Evolutionary conservation across 192 early-diverging fungal species (phyloP), one percentile per base, ranked within the genome.

Genomic region (Geranomyces michiganensis): DNA sequence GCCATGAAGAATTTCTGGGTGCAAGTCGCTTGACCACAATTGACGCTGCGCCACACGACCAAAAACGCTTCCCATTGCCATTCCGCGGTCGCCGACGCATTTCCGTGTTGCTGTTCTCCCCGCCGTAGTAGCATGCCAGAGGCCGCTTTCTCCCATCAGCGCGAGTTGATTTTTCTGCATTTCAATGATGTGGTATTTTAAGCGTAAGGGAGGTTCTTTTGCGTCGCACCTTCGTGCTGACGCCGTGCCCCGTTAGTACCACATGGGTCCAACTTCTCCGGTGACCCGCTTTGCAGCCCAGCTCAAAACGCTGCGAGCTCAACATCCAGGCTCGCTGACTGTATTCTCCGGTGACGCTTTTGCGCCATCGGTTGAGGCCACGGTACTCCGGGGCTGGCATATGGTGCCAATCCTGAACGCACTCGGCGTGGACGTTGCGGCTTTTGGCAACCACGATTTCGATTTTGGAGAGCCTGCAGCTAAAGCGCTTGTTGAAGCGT

Each of bases 381-480:
- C 56, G 19, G 7, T 68, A 2, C 46, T 46, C n/a, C 63, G 59
- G 4, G 55, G 51, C 4, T 10, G 26, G 67, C 67, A 68, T 36
- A 68, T 68, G 83, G 47, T 78, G 0, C 84, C 83, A 0, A 76
- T 88, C 0, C 61, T 91, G 19, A 92, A 90, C 68, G 48, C 66
- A n/a, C 76, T 90, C 10, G 69, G 70, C 15, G 82, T 92, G 27
- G 81, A 87, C 27, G 88, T 80, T 1, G 76, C 89, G 4, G 82
- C 82, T 24, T 68, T 85, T 27, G 90, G 90, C n/a, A 92, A 92
- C 81, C 90, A 65, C 36, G 62, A 48, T 1, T 58, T 67, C 41
- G 32, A 92, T 76, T 89, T 89, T 53, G 90, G 90, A 5, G 63
- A 89, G 0, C 81, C 84, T 30, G 76, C 71, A 12, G 71, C 90